Conservation (phyloP, 2,329 filamentous ascomycete genomes). For the Ceratocystis destructans region DNA sequence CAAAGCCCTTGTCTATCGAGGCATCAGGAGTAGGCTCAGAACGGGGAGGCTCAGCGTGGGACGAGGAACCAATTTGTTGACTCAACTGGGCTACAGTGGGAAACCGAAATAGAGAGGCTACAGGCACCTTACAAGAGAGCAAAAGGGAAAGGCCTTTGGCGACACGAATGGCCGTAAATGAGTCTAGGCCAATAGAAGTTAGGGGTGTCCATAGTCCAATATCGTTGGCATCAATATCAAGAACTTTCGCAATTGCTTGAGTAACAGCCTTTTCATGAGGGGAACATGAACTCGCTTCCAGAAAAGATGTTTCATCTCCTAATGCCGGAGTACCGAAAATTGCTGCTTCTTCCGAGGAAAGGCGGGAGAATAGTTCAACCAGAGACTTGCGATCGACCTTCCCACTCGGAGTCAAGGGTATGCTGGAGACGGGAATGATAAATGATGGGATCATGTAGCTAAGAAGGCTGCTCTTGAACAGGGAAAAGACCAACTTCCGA, state of each 20-base stretch:
- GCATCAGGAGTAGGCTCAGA: not conserved
- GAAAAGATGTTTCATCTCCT: not conserved
- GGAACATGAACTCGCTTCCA: constrained; percentile 31
- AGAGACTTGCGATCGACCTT: constrained; percentile 55
- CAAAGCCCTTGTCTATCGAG: constrained; percentile 26
- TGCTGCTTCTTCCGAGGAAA: not conserved
- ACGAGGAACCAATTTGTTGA: not conserved
- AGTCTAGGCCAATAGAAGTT: constrained; percentile 67
- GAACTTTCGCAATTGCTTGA: constrained; percentile 36
- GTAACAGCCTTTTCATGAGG: constrained; percentile 43
- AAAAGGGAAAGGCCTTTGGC: constrained; percentile 40
- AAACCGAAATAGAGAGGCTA: constrained; percentile 57
- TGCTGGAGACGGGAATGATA: constrained; percentile 51
- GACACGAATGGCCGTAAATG: constrained; percentile 63
- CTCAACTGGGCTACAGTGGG: constrained; percentile 51
- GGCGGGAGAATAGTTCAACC: constrained; percentile 30
- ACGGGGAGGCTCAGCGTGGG: too few species aligned
- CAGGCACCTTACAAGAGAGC: constrained; percentile 38
- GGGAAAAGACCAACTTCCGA: constrained; percentile 28
- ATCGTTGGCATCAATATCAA: constrained; percentile 31
- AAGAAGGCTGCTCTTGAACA: constrained; percentile 45
- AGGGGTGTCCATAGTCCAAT: constrained; percentile 58
- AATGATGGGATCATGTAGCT: constrained; percentile 68
- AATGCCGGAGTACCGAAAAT: not conserved
- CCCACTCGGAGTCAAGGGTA: constrained; percentile 61